These are phyloP conservation scores for Alloascoidea hylecoeti DNA, from an alignment of 805 yeast genomes.

Conservation along the genomic window DNA sequence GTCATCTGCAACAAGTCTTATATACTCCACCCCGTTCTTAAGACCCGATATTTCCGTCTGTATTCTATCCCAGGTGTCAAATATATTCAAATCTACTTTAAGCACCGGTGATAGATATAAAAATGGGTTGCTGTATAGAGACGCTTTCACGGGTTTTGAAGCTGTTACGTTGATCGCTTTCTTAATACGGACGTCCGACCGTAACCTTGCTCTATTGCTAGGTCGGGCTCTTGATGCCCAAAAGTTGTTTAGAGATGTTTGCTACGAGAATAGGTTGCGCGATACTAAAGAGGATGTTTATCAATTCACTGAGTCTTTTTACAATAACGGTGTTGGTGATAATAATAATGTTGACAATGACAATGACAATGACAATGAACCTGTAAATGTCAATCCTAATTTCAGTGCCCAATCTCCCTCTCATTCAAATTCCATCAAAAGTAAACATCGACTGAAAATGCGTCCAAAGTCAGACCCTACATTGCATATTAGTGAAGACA, in stretches of 20 bases:
- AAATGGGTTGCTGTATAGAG: constrained; percentile 87
- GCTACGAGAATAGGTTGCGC: constrained; percentile 84
- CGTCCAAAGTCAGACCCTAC: too few relatives aligned
- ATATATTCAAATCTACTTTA: constrained; percentile 55
- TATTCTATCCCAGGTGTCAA: constrained; percentile 70
- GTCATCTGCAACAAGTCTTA: too few relatives aligned
- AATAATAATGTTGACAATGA: background rate
- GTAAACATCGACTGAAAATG: too few relatives aligned
- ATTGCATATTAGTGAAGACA: too few relatives aligned
- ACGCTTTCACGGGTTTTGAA: constrained; percentile 85
- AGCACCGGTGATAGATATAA: constrained; percentile 68
- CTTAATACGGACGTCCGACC: constrained; percentile 78
- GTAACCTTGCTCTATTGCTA: constrained; percentile 75
- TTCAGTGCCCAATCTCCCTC: too few relatives aligned
- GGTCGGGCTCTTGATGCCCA: constrained; percentile 94
- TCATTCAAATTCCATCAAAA: too few relatives aligned
- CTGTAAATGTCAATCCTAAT: background rate
- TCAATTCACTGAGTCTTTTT: constrained; percentile 27
- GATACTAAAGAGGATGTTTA: constrained; percentile 83
- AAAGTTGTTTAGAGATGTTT: constrained; percentile 86
- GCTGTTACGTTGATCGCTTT: constrained; percentile 86
- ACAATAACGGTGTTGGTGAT: background rate
- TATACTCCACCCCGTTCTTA: too few relatives aligned
- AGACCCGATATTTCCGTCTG: constrained; percentile 60
- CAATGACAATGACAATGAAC: background rate